These are phyloP conservation scores for Pisolithus thermaeus DNA, from an alignment of 1,284 basidiomycete species.

Conservation along the genomic window DNA sequence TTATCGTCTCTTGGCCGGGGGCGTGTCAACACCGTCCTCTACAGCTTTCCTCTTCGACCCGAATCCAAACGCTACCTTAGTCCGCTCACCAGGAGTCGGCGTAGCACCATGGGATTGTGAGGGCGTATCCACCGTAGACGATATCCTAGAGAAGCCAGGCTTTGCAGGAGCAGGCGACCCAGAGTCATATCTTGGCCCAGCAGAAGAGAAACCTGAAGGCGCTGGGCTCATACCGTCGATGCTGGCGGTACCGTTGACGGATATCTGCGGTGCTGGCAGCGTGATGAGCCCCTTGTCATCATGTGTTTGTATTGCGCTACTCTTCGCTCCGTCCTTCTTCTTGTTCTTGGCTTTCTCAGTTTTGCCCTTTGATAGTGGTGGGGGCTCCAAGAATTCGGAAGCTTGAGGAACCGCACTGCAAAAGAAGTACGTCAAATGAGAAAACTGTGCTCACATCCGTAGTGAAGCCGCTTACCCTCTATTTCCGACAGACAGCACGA, in stretches of 20 bases:
- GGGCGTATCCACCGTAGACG: conserved; percentile 45
- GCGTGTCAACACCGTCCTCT: conserved; percentile 48
- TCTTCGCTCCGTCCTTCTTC: conserved; percentile 60
- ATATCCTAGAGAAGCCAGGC: conserved; percentile 73
- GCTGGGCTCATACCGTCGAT: conserved; percentile 35
- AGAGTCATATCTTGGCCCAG: conserved; percentile 32
- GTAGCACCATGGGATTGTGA: conserved; percentile 42
- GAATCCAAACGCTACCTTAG: conserved; percentile 71
- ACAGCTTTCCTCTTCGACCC: conserved; percentile 70
- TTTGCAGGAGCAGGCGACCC: conserved; percentile 55
- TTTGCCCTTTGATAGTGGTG: conserved; percentile 67
- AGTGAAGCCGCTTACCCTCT: conserved; percentile 61
- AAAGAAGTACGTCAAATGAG: conserved; percentile 9
- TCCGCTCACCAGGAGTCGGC: conserved; percentile 54
- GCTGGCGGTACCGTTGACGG: conserved; percentile 32
- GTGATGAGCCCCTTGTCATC: conserved; percentile 65
- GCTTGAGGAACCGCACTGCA: conserved; percentile 74
- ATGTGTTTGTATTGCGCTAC: conserved; percentile 36
- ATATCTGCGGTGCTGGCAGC: conserved; percentile 49
- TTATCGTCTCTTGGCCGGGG: conserved; percentile 41
- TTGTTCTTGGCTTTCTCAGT: conserved; percentile 74
- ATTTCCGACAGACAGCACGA: conserved; percentile 90
- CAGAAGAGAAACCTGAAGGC: conserved; percentile 34
- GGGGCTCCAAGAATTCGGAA: conserved; percentile 69
- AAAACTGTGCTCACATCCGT: background rate